Base-by-base conservation (phyloP, 2,329 filamentous ascomycete genomes). In the Ramichloridium luteum region DNA sequence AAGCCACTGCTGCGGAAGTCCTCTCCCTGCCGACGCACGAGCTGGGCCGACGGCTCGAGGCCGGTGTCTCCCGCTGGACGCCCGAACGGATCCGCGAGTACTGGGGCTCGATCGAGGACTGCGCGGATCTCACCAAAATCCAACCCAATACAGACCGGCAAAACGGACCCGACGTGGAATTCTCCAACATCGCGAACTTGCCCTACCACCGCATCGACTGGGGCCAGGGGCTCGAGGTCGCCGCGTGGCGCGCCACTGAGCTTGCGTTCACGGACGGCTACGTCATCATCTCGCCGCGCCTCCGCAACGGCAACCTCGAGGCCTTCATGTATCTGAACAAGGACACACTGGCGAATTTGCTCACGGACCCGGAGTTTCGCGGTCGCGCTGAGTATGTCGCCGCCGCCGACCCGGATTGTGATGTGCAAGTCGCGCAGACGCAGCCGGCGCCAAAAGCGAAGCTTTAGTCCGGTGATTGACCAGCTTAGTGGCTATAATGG, bases 31-130 rank as follows among this genome's bases (percentile, higher is more conserved):
- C 14, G n/a, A 22, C 28, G 4, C 14, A 27, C 12, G 30, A 31
- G 2, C 29, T 41, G 1, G 38, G 28, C 2, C 16, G 30, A 6
- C 35, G 38, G 9, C 37, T 41, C 14, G 32, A 17, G n/a, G 32
- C 34, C 4, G 33, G 35, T 18, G 28, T 41, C 11, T 23, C 30
- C 14, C 37, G 35, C 31, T 41, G 38, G 38, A 34, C 29, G 11
- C 22, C 30, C 10, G 30, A 33, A 8, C 30, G 30, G 5, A 38
- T 41, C 14, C 35, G 38, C 10, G 38, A 41, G 28, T 34, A 31
- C 22, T 41, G 38, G 38, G 38, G 38, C 27, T 38, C 38, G 3
- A 34, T 41, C 27, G 35, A 38, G 20, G 36, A 28, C 27, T 31
- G 30, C 17, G 30, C 31, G 13, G 28, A 31, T 23, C 15, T 36